Conservation (phyloP, 2,329 filamentous ascomycete species). For the Fusarium marasasianum region DNA sequence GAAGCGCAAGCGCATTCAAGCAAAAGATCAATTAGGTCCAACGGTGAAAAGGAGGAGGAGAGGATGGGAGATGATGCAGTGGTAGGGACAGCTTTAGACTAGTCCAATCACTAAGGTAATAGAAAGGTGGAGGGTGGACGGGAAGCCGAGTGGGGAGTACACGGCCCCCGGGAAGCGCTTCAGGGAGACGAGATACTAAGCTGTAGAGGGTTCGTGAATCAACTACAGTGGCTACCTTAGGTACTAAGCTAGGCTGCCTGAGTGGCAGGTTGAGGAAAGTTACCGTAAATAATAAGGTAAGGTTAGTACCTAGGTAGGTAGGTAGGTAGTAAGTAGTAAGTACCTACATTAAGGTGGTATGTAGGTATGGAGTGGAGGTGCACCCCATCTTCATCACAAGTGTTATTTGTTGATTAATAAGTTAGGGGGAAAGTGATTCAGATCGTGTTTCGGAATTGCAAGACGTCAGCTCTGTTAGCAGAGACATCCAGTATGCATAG, state of each 20-base stretch:
- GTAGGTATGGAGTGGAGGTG: background rate
- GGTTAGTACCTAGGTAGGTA: background rate
- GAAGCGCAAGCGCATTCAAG: slow-evolving; percentile 39
- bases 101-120: background rate
- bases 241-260: background rate
- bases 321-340: too few species aligned
- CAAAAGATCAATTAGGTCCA: slow-evolving; percentile 28
- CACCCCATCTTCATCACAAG: background rate
- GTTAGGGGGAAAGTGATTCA: slow-evolving; percentile 23
- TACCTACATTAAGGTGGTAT: background rate
- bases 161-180: slow-evolving; percentile 19
- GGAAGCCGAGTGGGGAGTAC: slow-evolving; percentile 31
- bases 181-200: slow-evolving; percentile 23
- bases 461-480: slow-evolving; percentile 3
- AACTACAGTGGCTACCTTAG: slow-evolving; percentile 7
- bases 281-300: background rate
- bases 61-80: slow-evolving; percentile 34
- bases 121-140: slow-evolving; percentile 19
- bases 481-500: background rate
- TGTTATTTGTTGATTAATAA: background rate
- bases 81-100: slow-evolving; percentile 1
- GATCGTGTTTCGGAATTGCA: slow-evolving; percentile 25
- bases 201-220: slow-evolving; percentile 28
- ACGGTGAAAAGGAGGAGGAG: slow-evolving; percentile 37
- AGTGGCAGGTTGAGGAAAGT: slow-evolving; percentile 1